These are phyloP conservation scores for Nannochloropsis salina DNA, from an alignment of 108 stramenopile species.

Conservation along the genomic window DNA sequence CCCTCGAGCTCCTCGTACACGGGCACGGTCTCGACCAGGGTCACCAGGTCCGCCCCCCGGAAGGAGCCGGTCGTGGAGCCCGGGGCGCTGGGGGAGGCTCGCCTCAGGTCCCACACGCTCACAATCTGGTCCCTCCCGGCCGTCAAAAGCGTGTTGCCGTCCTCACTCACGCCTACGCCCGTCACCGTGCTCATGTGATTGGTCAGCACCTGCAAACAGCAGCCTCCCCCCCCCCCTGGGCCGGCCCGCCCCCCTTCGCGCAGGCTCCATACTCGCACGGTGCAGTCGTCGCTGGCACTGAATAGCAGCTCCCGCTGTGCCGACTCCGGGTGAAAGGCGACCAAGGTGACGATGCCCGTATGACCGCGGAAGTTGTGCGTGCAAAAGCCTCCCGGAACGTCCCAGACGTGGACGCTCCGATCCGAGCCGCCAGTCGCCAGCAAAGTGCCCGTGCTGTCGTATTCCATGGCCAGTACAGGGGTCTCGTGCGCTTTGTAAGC, in stretches of 20 bases:
- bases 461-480: constrained; percentile 43
- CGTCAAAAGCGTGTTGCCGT: constrained; percentile 54
- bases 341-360: constrained; percentile 37
- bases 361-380: constrained; percentile 54
- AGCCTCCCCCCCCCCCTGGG: not conserved
- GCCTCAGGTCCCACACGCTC: constrained; percentile 25
- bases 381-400: constrained; percentile 51
- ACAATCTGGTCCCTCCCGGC: constrained; percentile 46
- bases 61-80: not conserved
- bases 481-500: constrained; percentile 39
- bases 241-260: not conserved
- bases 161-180: constrained; percentile 56
- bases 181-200: constrained; percentile 85
- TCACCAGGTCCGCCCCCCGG: constrained; percentile 46
- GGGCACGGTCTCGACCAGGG: constrained; percentile 71
- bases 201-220: constrained; percentile 58
- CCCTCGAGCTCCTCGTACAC: constrained; percentile 59
- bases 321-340: constrained; percentile 45
- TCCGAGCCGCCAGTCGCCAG: constrained; percentile 49
- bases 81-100: constrained; percentile 4
- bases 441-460: constrained; percentile 49
- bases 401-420: constrained; percentile 47
- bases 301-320: constrained; percentile 27
- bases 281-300: constrained; percentile 43
- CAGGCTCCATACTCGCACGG: constrained; percentile 44